Percentiles rank a stretch among this genome's conserved stretches.
phyloP scores from a whole-genome alignment of 2,329 filamentous ascomycete genomes.

The Colletotrichum sp. region DNA sequence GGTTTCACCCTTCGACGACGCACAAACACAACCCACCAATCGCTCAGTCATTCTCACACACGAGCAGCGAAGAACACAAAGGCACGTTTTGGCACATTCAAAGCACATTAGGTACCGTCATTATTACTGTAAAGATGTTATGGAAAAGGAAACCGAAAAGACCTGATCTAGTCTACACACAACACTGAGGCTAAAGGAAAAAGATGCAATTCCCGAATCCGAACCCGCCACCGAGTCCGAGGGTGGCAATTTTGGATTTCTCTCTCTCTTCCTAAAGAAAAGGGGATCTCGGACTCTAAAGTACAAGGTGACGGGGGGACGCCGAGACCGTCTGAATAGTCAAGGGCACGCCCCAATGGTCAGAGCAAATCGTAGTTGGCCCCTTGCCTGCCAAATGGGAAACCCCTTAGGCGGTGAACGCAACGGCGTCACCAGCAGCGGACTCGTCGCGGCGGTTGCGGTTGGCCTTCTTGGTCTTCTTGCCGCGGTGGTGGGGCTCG shows the following conservation, averaged over 20 bases:
- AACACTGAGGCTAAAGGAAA: neutral
- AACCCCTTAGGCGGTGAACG: conserved; percentile 8
- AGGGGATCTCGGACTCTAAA: neutral
- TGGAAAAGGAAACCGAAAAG: neutral
- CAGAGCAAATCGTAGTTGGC: neutral
- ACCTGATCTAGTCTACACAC: conserved; percentile 13
- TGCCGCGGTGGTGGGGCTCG: conserved; percentile 21
- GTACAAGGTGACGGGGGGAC: neutral
- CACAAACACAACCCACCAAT: neutral
- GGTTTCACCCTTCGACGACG: neutral
- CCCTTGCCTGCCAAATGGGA: neutral
- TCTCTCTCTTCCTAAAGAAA: neutral
- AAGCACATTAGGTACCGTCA: conserved; percentile 10
- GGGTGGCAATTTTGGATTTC: neutral
- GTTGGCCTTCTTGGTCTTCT: conserved; percentile 15
- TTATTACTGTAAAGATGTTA: conserved; percentile 13
- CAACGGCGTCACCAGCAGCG: neutral
- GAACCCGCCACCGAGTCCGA: neutral
- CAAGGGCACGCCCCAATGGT: neutral
- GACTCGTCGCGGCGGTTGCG: neutral
- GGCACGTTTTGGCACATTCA: neutral
- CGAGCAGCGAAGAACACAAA: neutral
- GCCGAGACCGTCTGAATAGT: neutral
- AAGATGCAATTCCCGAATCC: neutral
- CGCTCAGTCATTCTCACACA: neutral